phyloP scores from a whole-genome alignment of 352 stramenopile species.

The Pythium phragmiticola region DNA sequence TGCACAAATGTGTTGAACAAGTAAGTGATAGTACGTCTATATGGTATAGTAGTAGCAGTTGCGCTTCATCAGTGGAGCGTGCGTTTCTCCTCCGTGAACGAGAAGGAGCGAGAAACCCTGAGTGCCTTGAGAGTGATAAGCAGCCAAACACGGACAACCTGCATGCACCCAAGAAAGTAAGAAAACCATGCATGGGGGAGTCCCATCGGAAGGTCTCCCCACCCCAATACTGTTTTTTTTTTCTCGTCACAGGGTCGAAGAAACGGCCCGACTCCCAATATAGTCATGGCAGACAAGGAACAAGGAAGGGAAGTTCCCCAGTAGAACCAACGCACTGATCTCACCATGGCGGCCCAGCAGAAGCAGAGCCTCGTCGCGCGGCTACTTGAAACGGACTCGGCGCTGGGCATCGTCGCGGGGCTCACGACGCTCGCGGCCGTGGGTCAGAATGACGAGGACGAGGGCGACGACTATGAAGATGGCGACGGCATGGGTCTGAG shows the following conservation, averaged over 20 bases:
- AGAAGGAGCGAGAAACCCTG: neutral
- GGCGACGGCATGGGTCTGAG: neutral
- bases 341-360: neutral
- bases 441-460: slow-evolving; percentile 1
- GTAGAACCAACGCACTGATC: too few relatives aligned
- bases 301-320: too few relatives aligned
- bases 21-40: neutral
- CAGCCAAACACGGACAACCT: neutral
- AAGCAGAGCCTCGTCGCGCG: slow-evolving; percentile 29
- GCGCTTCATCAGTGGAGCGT: neutral
- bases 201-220: slow-evolving; percentile 10
- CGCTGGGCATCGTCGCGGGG: slow-evolving; percentile 53
- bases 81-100: neutral
- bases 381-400: slow-evolving; percentile 42
- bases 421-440: slow-evolving; percentile 34
- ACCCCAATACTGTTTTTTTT: neutral
- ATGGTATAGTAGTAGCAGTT: neutral
- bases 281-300: neutral
- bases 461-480: slow-evolving; percentile 8
- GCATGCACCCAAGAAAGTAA: neutral
- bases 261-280: slow-evolving; percentile 2
- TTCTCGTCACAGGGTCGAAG: neutral
- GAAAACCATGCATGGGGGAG: neutral
- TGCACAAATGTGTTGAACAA: neutral
- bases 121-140: neutral